Base-by-base conservation (phyloP, 306 rosid genomes). In the Quercus wislizeni region DNA sequence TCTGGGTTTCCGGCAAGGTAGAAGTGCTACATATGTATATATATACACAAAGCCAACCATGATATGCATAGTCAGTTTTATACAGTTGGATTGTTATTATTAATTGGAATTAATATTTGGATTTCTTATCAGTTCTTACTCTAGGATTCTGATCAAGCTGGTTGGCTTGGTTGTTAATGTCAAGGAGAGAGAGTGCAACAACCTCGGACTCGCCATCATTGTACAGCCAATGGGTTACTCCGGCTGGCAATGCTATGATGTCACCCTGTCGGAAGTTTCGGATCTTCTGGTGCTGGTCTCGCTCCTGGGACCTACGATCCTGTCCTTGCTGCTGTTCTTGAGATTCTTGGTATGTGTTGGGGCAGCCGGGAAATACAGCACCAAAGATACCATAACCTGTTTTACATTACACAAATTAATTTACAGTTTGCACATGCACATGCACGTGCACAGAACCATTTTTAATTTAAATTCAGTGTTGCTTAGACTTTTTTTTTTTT, bases 141-240 rank as follows among this genome's bases (percentile, higher is more conserved):
- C 94, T 83, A 0, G 98, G 98, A 6, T 19, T 28, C 15, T 55
- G 70, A 49, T 93, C 98, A 18, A 93, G 98, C 74, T 93, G 91
- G 87, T 93, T 90, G 18, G 15, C 67, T 0, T n/a, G 0, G 86
- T 65, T 93, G 65, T 72, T 9, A 69, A 78, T 82, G 82, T 91
- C 84, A 1, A 84, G 83, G 55, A 93, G 92, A 74, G 51, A 56
- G 57, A 91, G 23, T 7, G 83, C 63, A 5, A 89, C 86, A 12
- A 91, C 69, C 3, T 27, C 19, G 4, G 41, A n/a, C 15, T 76
- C 19, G 51, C 86, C 91, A 33, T 88, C 61, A 75, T 87, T 87
- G 74, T 81, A 82, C 27, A 12, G 7, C 90, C 86, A 87, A 67
- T 73, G 71, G 5, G 79, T 84, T 10, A 80, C 79, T 12, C 91